phyloP scores from a whole-genome alignment of 805 yeast genomes.

The Schizosaccharomyces pombe region DNA sequence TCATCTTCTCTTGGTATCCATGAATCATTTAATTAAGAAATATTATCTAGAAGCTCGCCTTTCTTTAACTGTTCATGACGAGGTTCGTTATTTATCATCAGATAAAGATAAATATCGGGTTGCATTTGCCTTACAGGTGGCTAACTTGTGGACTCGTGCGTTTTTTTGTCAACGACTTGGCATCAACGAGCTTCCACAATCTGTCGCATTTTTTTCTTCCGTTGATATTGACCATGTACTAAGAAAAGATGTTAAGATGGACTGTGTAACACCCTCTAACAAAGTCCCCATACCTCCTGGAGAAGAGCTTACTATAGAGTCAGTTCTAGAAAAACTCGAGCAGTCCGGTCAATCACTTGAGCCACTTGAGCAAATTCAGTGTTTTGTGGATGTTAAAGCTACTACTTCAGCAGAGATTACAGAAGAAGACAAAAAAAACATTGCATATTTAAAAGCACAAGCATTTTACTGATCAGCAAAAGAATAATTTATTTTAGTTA shows the following conservation, averaged over 20 bases:
- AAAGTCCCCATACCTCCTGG: conserved; percentile 53
- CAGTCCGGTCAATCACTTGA: neutral
- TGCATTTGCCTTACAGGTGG: conserved; percentile 64
- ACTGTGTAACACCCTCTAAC: conserved; percentile 79
- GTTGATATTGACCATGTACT: conserved; percentile 75
- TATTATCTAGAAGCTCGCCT: conserved; percentile 55
- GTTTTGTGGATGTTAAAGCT: neutral
- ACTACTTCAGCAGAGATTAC: neutral
- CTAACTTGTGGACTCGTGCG: conserved; percentile 89
- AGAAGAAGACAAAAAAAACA: neutral
- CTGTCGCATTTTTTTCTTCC: conserved; percentile 85
- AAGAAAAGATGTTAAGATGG: conserved; percentile 79
- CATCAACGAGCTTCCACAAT: conserved; percentile 69
- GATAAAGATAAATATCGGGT: conserved; percentile 52
- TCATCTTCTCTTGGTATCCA: conserved; percentile 59
- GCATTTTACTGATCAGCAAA: neutral
- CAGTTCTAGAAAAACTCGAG: neutral
- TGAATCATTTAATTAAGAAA: conserved; percentile 53
- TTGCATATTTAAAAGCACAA: neutral
- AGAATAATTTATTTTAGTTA: too few relatives aligned
- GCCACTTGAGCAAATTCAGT: neutral
- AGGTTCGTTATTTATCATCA: conserved; percentile 55
- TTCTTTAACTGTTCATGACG: conserved; percentile 82
- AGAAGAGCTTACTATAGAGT: conserved; percentile 39
- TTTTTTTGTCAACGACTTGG: conserved; percentile 87